A percentile compares a stretch with the other conserved stretches of the same genome.
These are phyloP conservation scores for Thelonectria discophora DNA, from an alignment of 2,329 filamentous ascomycete genomes.

Conservation along the genomic window DNA sequence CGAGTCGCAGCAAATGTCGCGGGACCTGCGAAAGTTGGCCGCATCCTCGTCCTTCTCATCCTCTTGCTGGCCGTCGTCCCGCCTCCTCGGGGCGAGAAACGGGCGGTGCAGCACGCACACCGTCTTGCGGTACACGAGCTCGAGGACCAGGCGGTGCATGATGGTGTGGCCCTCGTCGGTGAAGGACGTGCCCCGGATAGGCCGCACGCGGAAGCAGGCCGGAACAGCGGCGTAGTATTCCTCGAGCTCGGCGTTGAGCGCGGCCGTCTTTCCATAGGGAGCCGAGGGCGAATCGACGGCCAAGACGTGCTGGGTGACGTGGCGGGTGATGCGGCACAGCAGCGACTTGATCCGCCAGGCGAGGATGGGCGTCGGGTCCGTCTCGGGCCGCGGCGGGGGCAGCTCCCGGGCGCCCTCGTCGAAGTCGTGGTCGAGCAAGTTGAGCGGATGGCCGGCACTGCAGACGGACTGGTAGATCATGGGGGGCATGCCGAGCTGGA, in stretches of 20 bases:
- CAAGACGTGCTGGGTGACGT: conserved; percentile 53
- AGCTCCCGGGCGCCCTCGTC: conserved; percentile 54
- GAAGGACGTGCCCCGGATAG: conserved; percentile 54
- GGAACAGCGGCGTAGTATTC: conserved; percentile 50
- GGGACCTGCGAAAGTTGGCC: conserved; percentile 50
- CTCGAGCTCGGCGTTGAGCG: conserved; percentile 53
- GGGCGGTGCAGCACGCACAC: conserved; percentile 61
- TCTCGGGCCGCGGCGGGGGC: conserved; percentile 53
- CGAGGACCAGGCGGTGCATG: conserved; percentile 59
- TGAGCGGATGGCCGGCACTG: conserved; percentile 57
- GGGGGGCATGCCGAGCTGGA: conserved; percentile 63
- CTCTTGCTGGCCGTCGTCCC: too few relatives aligned
- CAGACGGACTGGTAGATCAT: conserved; percentile 57
- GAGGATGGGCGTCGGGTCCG: conserved; percentile 55
- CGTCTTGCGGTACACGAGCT: conserved; percentile 58
- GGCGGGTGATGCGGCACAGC: conserved; percentile 54
- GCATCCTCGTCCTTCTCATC: conserved; percentile 52
- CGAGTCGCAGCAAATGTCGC: conserved; percentile 53
- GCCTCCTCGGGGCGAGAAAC: conserved; percentile 56
- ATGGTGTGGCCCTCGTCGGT: conserved; percentile 55
- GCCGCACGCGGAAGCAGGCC: conserved; percentile 50
- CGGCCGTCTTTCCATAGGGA: conserved; percentile 47
- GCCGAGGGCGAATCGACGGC: conserved; percentile 45
- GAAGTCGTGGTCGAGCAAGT: conserved; percentile 61
- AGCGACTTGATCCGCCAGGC: conserved; percentile 55